These are phyloP conservation scores for Alternaria sp. DNA, from an alignment of 2,329 filamentous ascomycete genomes.

Conservation along the genomic window DNA sequence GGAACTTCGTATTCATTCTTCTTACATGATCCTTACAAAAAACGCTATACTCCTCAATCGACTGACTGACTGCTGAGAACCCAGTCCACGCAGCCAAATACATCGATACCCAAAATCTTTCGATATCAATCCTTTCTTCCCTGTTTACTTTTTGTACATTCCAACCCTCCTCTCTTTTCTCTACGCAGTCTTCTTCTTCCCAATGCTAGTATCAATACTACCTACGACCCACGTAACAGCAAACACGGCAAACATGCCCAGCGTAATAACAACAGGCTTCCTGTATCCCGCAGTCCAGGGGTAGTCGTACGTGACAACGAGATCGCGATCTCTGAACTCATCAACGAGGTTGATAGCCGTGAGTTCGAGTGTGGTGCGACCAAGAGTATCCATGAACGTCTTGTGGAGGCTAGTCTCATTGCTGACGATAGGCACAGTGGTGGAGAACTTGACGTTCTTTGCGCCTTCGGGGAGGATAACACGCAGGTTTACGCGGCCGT, in stretches of 20 bases:
- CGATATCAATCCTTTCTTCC: not conserved
- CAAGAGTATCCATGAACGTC: conserved; percentile 93
- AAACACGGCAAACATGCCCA: conserved; percentile 76
- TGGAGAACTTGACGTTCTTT: conserved; percentile 79
- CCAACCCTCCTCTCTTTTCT: not conserved
- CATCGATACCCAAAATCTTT: not conserved
- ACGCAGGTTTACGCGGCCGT: conserved; percentile 78
- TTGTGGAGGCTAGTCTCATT: conserved; percentile 71
- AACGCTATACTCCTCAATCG: not conserved
- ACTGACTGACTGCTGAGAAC: not conserved
- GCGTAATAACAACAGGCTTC: conserved; percentile 85
- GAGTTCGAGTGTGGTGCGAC: conserved; percentile 81
- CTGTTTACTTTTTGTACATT: not conserved
- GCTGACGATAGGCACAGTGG: conserved; percentile 72
- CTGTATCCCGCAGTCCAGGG: conserved; percentile 74
- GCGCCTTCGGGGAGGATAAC: conserved; percentile 92
- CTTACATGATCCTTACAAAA: conserved; percentile 18
- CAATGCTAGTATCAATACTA: conserved; percentile 82
- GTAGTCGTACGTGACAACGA: conserved; percentile 89
- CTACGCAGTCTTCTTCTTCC: conserved; percentile 56
- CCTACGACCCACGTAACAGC: conserved; percentile 75
- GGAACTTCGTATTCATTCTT: conserved; percentile 25
- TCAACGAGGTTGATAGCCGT: conserved; percentile 88
- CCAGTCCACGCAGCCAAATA: conserved; percentile 6
- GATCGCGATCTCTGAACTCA: conserved; percentile 81